Conservation (phyloP, 345 rosid species). For the Camelina hispida region DNA sequence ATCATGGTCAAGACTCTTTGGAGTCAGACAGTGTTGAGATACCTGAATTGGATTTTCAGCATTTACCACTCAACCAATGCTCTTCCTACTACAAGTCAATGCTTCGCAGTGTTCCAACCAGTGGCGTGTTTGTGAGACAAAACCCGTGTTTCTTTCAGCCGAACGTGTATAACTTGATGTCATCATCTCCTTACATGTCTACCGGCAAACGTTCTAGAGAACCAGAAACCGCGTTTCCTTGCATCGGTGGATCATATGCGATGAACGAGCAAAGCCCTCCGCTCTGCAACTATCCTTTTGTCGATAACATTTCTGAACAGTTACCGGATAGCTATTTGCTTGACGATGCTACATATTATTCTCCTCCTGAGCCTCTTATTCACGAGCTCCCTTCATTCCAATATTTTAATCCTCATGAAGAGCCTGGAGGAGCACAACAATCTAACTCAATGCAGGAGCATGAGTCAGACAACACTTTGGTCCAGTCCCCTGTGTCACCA, state of each 20-base stretch:
- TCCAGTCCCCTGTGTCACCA: constrained; percentile 47
- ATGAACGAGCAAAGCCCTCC: constrained; percentile 20
- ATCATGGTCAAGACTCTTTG: constrained; percentile 45
- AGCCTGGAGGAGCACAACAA: constrained; percentile 42
- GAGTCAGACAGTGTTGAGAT: constrained; percentile 51
- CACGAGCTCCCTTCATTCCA: constrained; percentile 79
- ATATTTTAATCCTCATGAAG: constrained; percentile 53
- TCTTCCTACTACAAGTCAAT: constrained; percentile 15
- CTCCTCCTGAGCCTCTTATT: constrained; percentile 55
- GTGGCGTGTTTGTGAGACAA: not conserved
- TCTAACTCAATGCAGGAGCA: constrained; percentile 45
- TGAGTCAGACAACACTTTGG: constrained; percentile 56
- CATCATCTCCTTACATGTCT: constrained; percentile 32
- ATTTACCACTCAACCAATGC: constrained; percentile 40
- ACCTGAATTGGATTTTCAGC: constrained; percentile 55
- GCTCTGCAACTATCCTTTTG: constrained; percentile 28
- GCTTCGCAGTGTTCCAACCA: constrained; percentile 23
- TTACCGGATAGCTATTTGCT: constrained; percentile 48
- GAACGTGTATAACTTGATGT: constrained; percentile 17
- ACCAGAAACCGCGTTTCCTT: not conserved
- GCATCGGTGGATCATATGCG: not conserved
- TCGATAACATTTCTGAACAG: constrained; percentile 35
- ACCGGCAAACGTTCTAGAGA: constrained; percentile 17
- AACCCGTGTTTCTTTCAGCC: constrained; percentile 8
- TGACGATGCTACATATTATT: constrained; percentile 44